Percentiles rank a stretch among this genome's conserved stretches.
These are phyloP conservation scores for Thielaviopsis ethacetica DNA, from an alignment of 2,329 filamentous ascomycete species.

Conservation along the genomic window DNA sequence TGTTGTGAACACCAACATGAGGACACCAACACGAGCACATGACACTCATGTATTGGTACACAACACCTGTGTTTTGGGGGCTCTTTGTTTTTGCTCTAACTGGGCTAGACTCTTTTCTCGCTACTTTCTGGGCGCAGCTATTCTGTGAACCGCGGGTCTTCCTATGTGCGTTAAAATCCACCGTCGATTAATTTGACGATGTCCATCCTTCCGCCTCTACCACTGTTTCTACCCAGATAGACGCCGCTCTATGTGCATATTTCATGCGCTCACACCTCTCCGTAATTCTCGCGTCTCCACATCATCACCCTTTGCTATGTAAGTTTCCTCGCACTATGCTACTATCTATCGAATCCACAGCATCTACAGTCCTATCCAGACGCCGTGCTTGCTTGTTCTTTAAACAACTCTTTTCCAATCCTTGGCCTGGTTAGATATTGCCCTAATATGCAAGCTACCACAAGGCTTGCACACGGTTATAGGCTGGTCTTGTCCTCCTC, in stretches of 20 bases:
- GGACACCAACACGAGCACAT: too few relatives aligned
- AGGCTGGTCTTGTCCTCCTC: background rate
- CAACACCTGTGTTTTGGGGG: too few relatives aligned
- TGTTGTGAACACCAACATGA: too few relatives aligned
- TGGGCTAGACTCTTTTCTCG: background rate
- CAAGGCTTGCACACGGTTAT: background rate
- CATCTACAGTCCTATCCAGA: background rate
- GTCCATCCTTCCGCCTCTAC: background rate
- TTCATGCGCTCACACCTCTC: background rate
- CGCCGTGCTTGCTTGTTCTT: background rate
- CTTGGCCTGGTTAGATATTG: background rate
- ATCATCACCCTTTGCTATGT: background rate
- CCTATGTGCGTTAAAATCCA: background rate
- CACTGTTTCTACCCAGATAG: background rate
- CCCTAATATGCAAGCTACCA: background rate
- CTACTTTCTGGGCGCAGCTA: background rate
- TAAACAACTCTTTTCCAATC: background rate
- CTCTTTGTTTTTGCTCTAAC: too few relatives aligned
- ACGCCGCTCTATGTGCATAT: background rate
- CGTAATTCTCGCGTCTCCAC: background rate
- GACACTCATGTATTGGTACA: too few relatives aligned
- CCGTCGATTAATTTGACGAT: background rate
- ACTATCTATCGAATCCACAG: background rate
- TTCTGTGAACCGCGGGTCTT: background rate
- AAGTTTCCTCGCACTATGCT: background rate